These are phyloP conservation scores for Dendrobium huoshanense DNA, from an alignment of 106 monocot species.

Conservation along the genomic window DNA sequence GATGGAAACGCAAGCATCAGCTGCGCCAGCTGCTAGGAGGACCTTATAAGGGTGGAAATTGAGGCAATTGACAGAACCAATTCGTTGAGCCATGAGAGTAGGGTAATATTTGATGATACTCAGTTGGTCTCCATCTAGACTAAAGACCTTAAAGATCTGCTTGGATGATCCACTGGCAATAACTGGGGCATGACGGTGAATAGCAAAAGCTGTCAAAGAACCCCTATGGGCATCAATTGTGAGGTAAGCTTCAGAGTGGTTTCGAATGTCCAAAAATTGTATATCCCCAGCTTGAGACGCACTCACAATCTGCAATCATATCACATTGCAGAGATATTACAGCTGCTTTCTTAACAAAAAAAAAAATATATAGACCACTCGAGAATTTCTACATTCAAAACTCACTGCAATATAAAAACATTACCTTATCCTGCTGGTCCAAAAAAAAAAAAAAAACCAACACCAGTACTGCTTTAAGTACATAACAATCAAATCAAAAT, in stretches of 20 bases:
- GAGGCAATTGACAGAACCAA: slow-evolving; percentile 80
- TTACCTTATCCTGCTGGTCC: background rate
- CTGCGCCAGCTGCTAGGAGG: slow-evolving; percentile 78
- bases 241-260: slow-evolving; percentile 41
- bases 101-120: slow-evolving; percentile 74
- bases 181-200: slow-evolving; percentile 72
- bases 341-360: background rate
- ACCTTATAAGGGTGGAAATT: slow-evolving; percentile 80
- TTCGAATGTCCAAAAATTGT: slow-evolving; percentile 72
- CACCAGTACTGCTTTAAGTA: too few relatives aligned
- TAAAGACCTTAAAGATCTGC: slow-evolving; percentile 91
- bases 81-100: slow-evolving; percentile 85
- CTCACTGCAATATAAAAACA: background rate
- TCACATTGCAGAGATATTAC: background rate
- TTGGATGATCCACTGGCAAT: slow-evolving; percentile 93
- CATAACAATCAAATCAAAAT: too few relatives aligned
- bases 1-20: slow-evolving; percentile 75
- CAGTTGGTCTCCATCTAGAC: slow-evolving; percentile 63
- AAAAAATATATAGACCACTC: background rate
- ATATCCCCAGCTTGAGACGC: slow-evolving; percentile 95
- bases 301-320: slow-evolving; percentile 68
- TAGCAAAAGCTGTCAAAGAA: slow-evolving; percentile 77
- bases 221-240: slow-evolving; percentile 84
- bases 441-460: too few relatives aligned
- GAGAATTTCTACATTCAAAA: background rate